phyloP scores from a whole-genome alignment of 306 rosid species.

The Sechiopsis laciniata region DNA sequence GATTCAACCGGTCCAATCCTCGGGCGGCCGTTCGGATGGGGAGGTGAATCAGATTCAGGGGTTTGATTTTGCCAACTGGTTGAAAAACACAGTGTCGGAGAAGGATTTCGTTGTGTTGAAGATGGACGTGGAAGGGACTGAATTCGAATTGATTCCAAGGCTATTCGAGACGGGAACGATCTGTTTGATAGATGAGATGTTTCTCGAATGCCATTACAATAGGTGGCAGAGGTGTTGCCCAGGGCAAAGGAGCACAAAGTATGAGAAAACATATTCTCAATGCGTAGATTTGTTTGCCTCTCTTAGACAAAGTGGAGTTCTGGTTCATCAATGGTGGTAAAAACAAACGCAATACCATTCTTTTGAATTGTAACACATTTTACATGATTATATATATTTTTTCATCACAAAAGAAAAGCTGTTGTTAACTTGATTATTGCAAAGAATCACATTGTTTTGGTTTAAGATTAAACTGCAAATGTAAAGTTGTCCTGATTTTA shows the following conservation, averaged over 20 bases:
- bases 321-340: conserved; percentile 97
- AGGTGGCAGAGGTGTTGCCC: conserved; percentile 98
- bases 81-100: conserved; percentile 57
- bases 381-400: conserved; percentile 14
- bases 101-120: conserved; percentile 96
- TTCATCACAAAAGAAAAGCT: conserved; percentile 3
- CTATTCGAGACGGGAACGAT: conserved; percentile 83
- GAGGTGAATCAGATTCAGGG: conserved; percentile 80
- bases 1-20: conserved; percentile 54
- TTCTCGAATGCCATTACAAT: conserved; percentile 93
- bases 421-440: background rate
- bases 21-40: conserved; percentile 38
- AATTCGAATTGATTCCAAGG: conserved; percentile 77
- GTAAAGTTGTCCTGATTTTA: conserved; percentile 6
- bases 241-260: conserved; percentile 80
- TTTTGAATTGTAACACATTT: conserved; percentile 18
- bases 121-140: conserved; percentile 98
- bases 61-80: conserved; percentile 78
- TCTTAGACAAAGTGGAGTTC: conserved; percentile 82
- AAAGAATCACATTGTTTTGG: conserved; percentile 9
- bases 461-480: background rate
- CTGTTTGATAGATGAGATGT: conserved; percentile 83
- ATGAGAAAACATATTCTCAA: conserved; percentile 71
- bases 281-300: conserved; percentile 72
- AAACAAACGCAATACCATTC: conserved; percentile 9